phyloP scores from a whole-genome alignment of 2,329 filamentous ascomycete species.

The Ophiosphaerella narmari region DNA sequence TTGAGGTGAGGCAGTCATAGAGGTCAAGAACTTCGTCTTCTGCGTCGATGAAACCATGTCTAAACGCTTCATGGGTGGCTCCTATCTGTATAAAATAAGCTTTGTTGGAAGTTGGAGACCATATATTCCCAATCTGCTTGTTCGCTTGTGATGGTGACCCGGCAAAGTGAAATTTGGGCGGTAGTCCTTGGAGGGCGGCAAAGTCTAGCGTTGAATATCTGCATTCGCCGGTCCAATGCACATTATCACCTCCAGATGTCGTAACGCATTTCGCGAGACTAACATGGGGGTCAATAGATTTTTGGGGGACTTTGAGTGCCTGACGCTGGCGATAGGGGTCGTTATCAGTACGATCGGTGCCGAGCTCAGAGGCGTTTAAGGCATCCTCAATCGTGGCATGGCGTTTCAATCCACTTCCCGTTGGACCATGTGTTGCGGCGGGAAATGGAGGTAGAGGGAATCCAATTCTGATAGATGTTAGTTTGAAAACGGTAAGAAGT shows the following conservation, averaged over 20 bases:
- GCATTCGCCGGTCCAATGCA: slow-evolving; percentile 21
- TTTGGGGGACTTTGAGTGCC: neutral
- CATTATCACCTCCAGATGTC: slow-evolving; percentile 19
- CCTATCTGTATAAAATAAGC: neutral
- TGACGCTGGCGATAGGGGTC: slow-evolving; percentile 28
- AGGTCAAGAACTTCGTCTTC: slow-evolving; percentile 31
- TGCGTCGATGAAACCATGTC: slow-evolving; percentile 26
- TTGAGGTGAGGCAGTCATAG: slow-evolving; percentile 3
- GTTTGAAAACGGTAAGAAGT: neutral
- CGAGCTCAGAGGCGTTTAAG: slow-evolving; percentile 4
- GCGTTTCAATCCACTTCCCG: slow-evolving; percentile 23
- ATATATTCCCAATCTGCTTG: slow-evolving; percentile 31
- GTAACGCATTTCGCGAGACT: slow-evolving; percentile 22
- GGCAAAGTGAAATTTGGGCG: slow-evolving; percentile 9
- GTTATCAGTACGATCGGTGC: neutral
- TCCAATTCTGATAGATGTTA: slow-evolving; percentile 20
- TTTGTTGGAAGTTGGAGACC: slow-evolving; percentile 12
- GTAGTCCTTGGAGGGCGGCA: slow-evolving; percentile 22
- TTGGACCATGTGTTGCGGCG: slow-evolving; percentile 24
- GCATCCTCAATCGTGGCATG: slow-evolving; percentile 26
- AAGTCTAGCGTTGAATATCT: slow-evolving; percentile 23
- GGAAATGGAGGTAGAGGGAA: slow-evolving; percentile 39
- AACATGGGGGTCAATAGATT: slow-evolving; percentile 3
- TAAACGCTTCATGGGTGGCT: slow-evolving; percentile 30
- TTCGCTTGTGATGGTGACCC: slow-evolving; percentile 13